Evolutionary conservation across 345 rosid genomes (phyloP).

Genomic region (Brassica rapa): DNA sequence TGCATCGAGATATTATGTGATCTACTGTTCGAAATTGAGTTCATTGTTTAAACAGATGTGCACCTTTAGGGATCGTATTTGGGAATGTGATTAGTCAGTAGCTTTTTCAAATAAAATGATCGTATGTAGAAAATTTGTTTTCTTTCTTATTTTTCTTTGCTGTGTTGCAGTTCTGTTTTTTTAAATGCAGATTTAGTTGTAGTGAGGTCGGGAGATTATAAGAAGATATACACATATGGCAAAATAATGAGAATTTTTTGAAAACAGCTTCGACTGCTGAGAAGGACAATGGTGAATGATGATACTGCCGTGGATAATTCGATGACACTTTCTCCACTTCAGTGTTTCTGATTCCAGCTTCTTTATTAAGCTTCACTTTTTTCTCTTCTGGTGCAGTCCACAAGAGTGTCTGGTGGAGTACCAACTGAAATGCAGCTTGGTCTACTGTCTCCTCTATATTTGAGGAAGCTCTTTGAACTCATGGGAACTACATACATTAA

Average conservation of each 20-base stretch:
- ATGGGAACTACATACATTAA: conserved; percentile 98
- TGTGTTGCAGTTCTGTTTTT: background rate
- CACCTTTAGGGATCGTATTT: background rate
- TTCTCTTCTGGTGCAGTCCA: conserved; percentile 47
- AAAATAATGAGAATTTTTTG: background rate
- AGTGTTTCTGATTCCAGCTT: background rate
- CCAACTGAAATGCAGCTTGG: conserved; percentile 74
- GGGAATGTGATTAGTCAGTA: background rate
- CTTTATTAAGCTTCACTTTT: no score
- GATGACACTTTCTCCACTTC: background rate
- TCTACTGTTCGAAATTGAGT: background rate
- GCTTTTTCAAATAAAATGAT: background rate
- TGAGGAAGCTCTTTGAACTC: conserved; percentile 91
- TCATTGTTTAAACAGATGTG: background rate
- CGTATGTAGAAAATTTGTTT: background rate
- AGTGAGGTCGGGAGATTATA: background rate
- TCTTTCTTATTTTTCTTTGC: background rate
- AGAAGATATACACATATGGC: background rate
- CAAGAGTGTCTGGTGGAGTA: conserved; percentile 59
- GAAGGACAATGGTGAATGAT: background rate
- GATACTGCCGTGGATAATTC: background rate
- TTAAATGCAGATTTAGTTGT: background rate
- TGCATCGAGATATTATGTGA: background rate
- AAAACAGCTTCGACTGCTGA: background rate
- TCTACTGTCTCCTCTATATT: conserved; percentile 76